phyloP scores from a whole-genome alignment of 768 basidiomycete species.

The Tylopilus sp. region DNA sequence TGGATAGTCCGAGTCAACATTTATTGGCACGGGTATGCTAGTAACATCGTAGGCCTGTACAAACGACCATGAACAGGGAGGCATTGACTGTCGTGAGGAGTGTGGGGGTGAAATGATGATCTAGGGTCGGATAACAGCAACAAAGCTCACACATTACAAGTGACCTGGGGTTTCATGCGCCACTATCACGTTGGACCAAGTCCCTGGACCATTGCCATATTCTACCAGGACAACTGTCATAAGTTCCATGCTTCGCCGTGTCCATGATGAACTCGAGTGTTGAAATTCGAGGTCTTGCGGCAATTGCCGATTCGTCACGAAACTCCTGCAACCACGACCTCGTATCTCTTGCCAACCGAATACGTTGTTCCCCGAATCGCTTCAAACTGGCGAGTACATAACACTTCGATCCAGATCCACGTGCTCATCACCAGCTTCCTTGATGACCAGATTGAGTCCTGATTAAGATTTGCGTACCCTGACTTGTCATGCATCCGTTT shows the following conservation, averaged over 20 bases:
- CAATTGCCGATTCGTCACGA: slow-evolving; percentile 12
- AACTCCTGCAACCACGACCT: not conserved
- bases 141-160: not conserved
- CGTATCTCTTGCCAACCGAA: not conserved
- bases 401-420: not conserved
- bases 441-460: slow-evolving; percentile 1
- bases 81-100: too few relatives aligned
- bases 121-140: too few relatives aligned
- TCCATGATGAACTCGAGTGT: not conserved
- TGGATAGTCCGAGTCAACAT: too few relatives aligned
- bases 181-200: not conserved
- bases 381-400: slow-evolving; percentile 12
- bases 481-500: slow-evolving; percentile 59
- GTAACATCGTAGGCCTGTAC: too few relatives aligned
- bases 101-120: too few relatives aligned
- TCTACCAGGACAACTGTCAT: too few relatives aligned
- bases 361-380: not conserved
- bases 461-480: not conserved
- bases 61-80: not conserved
- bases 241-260: not conserved
- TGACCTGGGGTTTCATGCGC: not conserved
- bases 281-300: slow-evolving; percentile 5
- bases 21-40: not conserved
- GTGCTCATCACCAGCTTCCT: slow-evolving; percentile 3
- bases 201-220: not conserved